Evolutionary conservation across 2,329 filamentous ascomycete genomes (phyloP), one percentile per base, ranked within the genome.

Genomic region (Microdochium bolleyi): DNA sequence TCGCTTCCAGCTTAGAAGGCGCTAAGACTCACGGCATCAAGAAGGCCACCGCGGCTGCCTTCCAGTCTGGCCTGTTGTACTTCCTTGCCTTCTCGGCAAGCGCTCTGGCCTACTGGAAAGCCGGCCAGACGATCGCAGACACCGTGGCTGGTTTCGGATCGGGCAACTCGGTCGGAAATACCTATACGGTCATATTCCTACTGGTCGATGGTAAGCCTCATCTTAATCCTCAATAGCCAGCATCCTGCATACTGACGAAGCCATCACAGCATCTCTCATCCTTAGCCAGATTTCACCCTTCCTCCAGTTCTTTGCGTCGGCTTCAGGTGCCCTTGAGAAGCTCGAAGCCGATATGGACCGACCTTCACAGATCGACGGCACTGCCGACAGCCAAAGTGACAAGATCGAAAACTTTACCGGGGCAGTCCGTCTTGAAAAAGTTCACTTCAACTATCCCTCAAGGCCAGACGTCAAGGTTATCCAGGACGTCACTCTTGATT

Each of bases 61-160:
- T 80, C 0, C 81, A 84, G 60, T 72, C 79, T 8, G 83, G 82
- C n/a, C 61, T 82, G n/a, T 65, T 86, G 19, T 87, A 85, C 61
- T 86, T 87, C 59, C 76, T 86, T 53, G 80, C 82, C 2, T 86
- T 84, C 57, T 73, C 79, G 2, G 81, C 81, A 4, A 85, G 84
- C 59, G 83, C 78, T 8, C 66, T 87, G 11, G 83, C 83, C 0
- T 86, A 85, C 60, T 87, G 82, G 80, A 78, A 84, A 63, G 84
- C 83, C 48, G 82, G 79, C 56, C 56, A 55, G 54, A 63, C 53
- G 48, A 75, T 76, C 57, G 70, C 70, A 16, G 63, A 68, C 7
- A 63, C 70, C 1, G 65, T 71, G 8, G 63, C 65, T 3, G 67
- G 68, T 3, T 62, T 64, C 22, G 61, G 61, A 1, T 56, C 62